Conservation (phyloP, 2,329 filamentous ascomycete species). For the Talaromyces sp. region DNA sequence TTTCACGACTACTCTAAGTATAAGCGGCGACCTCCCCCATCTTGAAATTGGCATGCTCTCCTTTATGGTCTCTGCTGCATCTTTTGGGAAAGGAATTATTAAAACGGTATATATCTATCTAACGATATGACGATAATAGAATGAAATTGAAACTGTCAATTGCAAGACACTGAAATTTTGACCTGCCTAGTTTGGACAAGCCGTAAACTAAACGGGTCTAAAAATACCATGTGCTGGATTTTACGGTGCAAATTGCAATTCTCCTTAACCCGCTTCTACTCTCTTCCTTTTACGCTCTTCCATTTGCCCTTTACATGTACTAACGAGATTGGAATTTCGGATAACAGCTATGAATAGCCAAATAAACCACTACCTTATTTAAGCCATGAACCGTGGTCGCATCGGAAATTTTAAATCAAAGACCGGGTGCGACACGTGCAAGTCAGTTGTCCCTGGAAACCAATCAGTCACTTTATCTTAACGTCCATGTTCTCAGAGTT, state of each 20-base stretch:
- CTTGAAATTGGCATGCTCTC: too few species aligned
- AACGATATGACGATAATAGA: not conserved
- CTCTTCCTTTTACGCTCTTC: not conserved
- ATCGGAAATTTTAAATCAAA: conserved; percentile 14
- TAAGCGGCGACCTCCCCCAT: too few species aligned
- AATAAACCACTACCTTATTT: not conserved
- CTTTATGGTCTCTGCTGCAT: too few species aligned
- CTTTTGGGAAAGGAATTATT: too few species aligned
- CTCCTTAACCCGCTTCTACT: not conserved
- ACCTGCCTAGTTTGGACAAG: not conserved
- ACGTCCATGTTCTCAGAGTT: conserved; percentile 14
- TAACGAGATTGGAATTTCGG: not conserved
- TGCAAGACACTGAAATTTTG: not conserved
- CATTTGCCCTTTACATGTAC: too few species aligned
- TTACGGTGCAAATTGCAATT: not conserved
- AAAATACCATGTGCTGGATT: not conserved
- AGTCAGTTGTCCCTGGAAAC: conserved; percentile 11
- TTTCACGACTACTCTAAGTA: too few species aligned
- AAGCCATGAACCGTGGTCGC: not conserved
- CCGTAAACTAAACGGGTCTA: not conserved
- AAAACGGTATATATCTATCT: too few species aligned
- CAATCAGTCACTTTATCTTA: not conserved
- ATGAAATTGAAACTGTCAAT: not conserved
- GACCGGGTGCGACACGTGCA: conserved; percentile 19
- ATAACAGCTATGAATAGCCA: not conserved